Conservation (phyloP, 768 basidiomycete genomes). For the Clitopilus hobsonii region DNA sequence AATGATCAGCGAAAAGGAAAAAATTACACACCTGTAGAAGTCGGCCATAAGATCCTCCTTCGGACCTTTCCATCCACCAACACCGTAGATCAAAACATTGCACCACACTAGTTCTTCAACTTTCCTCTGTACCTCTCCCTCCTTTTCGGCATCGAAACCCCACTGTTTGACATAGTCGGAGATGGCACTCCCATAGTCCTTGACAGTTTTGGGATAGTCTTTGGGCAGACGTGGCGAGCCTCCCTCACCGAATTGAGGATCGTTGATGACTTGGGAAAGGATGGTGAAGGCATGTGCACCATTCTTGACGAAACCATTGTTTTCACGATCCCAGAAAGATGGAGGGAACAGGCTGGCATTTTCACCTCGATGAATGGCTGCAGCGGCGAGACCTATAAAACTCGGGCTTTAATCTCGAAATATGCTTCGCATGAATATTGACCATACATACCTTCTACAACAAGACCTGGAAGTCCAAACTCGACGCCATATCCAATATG, state of each 20-base stretch:
- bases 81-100: conserved; percentile 47
- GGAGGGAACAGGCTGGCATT: conserved; percentile 26
- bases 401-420: not conserved
- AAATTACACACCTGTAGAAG: conserved; percentile 51
- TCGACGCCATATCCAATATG: conserved; percentile 61
- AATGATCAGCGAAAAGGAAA: not conserved
- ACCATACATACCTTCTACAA: conserved; percentile 42
- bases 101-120: conserved; percentile 62
- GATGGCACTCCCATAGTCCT: conserved; percentile 32
- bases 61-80: conserved; percentile 40
- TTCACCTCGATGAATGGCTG: conserved; percentile 39
- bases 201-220: conserved; percentile 5
- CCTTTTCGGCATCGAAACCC: conserved; percentile 29
- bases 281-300: conserved; percentile 45
- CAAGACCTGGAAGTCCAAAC: conserved; percentile 51
- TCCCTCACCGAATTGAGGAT: conserved; percentile 29
- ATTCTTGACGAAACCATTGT: not conserved
- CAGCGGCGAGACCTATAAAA: conserved; percentile 35
- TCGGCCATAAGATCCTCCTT: conserved; percentile 43
- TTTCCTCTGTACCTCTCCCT: conserved; percentile 42
- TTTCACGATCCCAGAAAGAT: not conserved
- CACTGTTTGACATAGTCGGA: conserved; percentile 37
- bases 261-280: conserved; percentile 49
- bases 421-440: no score
- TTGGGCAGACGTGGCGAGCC: not conserved